Evolutionary conservation across 257 asterid species (phyloP).

Genomic region (Petrea volubilis): DNA sequence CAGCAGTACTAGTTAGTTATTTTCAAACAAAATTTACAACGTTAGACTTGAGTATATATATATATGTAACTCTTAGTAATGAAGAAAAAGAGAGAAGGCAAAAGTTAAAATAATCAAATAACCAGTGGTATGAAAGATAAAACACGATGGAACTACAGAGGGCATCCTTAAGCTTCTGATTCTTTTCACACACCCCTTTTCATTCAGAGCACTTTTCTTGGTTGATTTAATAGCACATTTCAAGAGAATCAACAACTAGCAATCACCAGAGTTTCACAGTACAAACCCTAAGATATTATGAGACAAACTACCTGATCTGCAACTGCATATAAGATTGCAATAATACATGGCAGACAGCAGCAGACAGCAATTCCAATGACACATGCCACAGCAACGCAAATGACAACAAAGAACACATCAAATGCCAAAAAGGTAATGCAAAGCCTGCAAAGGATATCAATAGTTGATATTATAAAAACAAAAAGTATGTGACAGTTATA

Average conservation of each 20-base stretch:
- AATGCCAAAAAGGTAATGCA: constrained; percentile 96
- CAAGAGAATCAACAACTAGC: constrained; percentile 18
- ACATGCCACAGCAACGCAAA: constrained; percentile 95
- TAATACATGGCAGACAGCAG: constrained; percentile 97
- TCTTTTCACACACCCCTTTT: background rate
- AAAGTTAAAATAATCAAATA: background rate
- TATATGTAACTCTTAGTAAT: background rate
- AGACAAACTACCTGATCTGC: constrained; percentile 80
- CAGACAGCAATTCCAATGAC: constrained; percentile 95
- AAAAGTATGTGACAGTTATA: background rate
- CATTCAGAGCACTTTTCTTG: constrained; percentile 15
- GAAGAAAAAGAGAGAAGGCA: too few species aligned
- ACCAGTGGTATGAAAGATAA: background rate
- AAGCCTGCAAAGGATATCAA: constrained; percentile 64
- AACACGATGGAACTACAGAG: background rate
- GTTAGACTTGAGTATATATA: background rate
- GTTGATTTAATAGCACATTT: background rate
- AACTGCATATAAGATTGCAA: constrained; percentile 91
- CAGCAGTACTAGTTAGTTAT: background rate
- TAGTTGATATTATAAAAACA: background rate
- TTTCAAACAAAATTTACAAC: background rate
- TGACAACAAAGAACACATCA: constrained; percentile 95
- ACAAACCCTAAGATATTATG: background rate
- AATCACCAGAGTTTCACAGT: constrained; percentile 5
- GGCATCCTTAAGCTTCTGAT: constrained; percentile 1